These are phyloP conservation scores for Nakazawaea holstii DNA, from an alignment of 805 yeast species.

Conservation along the genomic window DNA sequence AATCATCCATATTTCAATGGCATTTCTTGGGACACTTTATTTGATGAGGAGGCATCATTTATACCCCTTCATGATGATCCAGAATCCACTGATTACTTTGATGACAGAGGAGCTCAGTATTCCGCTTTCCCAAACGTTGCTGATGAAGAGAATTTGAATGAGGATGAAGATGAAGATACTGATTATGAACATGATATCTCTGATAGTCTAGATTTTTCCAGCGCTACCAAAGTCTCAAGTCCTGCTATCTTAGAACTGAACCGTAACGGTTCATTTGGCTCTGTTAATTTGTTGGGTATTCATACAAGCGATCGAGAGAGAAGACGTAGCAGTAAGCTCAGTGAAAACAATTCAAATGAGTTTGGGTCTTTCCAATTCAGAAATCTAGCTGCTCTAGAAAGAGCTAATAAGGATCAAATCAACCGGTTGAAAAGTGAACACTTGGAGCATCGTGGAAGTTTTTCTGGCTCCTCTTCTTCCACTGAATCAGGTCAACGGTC, in stretches of 20 bases:
- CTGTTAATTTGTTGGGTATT: constrained; percentile 31
- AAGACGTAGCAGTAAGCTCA: constrained; percentile 67
- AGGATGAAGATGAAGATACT: constrained; percentile 17
- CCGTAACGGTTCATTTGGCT: constrained; percentile 16
- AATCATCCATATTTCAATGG: constrained; percentile 70
- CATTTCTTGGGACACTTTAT: constrained; percentile 70
- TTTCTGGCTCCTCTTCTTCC: constrained; percentile 41
- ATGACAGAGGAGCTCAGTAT: constrained; percentile 79
- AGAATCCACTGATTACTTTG: constrained; percentile 88
- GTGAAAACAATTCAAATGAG: constrained; percentile 59
- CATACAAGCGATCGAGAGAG: constrained; percentile 55
- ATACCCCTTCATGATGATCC: constrained; percentile 77
- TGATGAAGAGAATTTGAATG: constrained; percentile 28
- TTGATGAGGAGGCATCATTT: constrained; percentile 71
- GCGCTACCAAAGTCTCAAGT: constrained; percentile 4
- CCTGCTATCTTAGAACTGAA: not conserved
- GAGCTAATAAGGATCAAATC: constrained; percentile 90
- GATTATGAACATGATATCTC: constrained; percentile 10
- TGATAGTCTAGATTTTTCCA: constrained; percentile 9
- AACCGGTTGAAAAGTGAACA: constrained; percentile 83
- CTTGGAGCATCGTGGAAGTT: constrained; percentile 42
- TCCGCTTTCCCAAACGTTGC: constrained; percentile 49
- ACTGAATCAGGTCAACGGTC: constrained; percentile 31
- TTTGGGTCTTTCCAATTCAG: constrained; percentile 93
- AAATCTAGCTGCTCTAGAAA: constrained; percentile 83